phyloP scores from a whole-genome alignment of 78 protist genomes.

The Guillardia theta region DNA sequence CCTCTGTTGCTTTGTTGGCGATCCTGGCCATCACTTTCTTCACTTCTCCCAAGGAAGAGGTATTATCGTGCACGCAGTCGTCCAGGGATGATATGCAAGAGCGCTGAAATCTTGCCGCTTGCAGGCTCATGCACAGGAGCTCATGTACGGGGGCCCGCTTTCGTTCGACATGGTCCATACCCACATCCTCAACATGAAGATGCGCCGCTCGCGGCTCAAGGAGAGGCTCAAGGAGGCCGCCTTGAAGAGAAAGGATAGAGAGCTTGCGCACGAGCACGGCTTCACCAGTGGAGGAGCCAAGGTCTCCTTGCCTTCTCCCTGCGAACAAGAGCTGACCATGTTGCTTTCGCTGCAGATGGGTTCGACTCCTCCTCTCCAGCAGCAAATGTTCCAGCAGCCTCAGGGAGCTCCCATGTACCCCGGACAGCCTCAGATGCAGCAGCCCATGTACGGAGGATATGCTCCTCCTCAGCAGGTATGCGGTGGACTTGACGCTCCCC shows the following conservation, averaged over 20 bases:
- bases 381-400: neutral
- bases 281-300: neutral
- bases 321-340: too few species aligned
- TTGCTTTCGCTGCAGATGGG: neutral
- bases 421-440: neutral
- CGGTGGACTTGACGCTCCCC: too few species aligned
- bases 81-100: too few species aligned
- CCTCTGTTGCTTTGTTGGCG: too few species aligned
- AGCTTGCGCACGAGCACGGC: slow-evolving; percentile 28
- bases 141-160: slow-evolving; percentile 23
- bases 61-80: too few species aligned
- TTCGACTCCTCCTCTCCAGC: neutral
- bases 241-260: slow-evolving; percentile 16
- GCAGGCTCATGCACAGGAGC: too few species aligned
- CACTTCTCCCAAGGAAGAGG: too few species aligned
- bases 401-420: neutral
- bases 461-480: too few species aligned
- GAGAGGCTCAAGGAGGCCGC: slow-evolving; percentile 39
- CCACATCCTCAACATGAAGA: slow-evolving; percentile 34
- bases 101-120: too few species aligned
- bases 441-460: neutral
- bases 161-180: slow-evolving; percentile 36
- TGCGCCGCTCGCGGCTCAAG: slow-evolving; percentile 21
- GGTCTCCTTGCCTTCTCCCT: too few species aligned
- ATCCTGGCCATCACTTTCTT: too few species aligned